Evolutionary conservation across 2,329 filamentous ascomycete species (phyloP).

Genomic region (Helotiales sp.): DNA sequence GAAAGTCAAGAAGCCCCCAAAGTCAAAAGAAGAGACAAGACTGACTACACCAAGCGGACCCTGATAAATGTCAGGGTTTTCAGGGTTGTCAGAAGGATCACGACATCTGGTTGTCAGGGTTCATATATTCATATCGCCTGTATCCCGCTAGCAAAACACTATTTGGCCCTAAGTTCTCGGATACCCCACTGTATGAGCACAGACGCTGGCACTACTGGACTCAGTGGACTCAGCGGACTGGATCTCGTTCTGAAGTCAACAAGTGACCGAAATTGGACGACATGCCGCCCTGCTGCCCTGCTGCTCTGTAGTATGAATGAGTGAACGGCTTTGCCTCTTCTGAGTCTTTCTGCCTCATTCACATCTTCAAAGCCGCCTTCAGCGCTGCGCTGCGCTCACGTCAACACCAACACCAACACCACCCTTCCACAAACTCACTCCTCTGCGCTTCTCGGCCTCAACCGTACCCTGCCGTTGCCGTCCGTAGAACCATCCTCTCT

Average conservation of each 20-base stretch:
- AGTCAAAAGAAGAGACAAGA: too few relatives aligned
- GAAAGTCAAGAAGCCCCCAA: background rate
- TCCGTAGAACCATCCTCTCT: background rate
- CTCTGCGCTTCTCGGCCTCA: background rate
- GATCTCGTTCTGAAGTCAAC: background rate
- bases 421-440: background rate
- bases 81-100: background rate
- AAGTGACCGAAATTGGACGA: background rate
- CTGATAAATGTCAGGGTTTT: background rate
- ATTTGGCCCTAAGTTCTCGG: background rate
- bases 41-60: too few relatives aligned
- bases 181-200: background rate
- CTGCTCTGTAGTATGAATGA: too few relatives aligned
- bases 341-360: too few relatives aligned
- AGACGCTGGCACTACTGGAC: slow-evolving; percentile 3
- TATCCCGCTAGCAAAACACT: background rate
- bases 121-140: background rate
- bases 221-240: too few relatives aligned
- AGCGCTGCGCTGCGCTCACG: too few relatives aligned
- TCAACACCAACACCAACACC: background rate
- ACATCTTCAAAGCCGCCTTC: too few relatives aligned
- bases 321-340: too few relatives aligned
- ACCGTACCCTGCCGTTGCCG: background rate
- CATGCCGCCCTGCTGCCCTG: background rate
- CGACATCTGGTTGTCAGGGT: slow-evolving; percentile 5